Evolutionary conservation across 129 eudicot genomes (phyloP).

Genomic region (Flaveria trinervia): DNA sequence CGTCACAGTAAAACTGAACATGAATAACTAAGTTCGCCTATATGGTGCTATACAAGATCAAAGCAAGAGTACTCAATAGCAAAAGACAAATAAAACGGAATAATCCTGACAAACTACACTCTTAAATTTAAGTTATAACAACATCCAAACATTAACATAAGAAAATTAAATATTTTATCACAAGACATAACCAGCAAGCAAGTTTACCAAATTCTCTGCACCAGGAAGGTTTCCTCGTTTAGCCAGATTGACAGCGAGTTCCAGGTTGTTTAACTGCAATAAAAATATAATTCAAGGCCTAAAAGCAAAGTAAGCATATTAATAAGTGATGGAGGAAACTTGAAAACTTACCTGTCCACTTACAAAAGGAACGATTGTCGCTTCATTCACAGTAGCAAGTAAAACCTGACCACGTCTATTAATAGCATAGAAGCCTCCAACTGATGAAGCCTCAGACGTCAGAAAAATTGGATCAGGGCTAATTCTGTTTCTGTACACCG

Average conservation of each 20-base stretch:
- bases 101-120: background rate
- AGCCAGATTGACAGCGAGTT: slow-evolving; percentile 99
- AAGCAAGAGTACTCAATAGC: slow-evolving; percentile 7
- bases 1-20: background rate
- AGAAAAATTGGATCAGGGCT: slow-evolving; percentile 98
- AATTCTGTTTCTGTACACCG: slow-evolving; percentile 94
- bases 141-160: slow-evolving; percentile 15
- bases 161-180: background rate
- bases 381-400: slow-evolving; percentile 96
- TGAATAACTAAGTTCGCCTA: background rate
- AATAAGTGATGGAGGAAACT: slow-evolving; percentile 15
- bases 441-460: slow-evolving; percentile 94
- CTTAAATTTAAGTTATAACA: background rate
- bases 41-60: slow-evolving; percentile 9
- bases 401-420: slow-evolving; percentile 96
- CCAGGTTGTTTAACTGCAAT: slow-evolving; percentile 88
- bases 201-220: slow-evolving; percentile 93
- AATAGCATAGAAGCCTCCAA: slow-evolving; percentile 96
- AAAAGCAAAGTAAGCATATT: slow-evolving; percentile 8
- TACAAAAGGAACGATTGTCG: slow-evolving; percentile 92
- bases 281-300: background rate
- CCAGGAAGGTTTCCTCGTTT: slow-evolving; percentile 99
- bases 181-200: slow-evolving; percentile 19
- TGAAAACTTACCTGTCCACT: slow-evolving; percentile 85
- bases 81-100: background rate